A percentile compares a stretch with the other conserved stretches of the same genome.
These are phyloP conservation scores for Beauveria asiatica DNA, from an alignment of 2,329 filamentous ascomycete genomes.

Conservation along the genomic window DNA sequence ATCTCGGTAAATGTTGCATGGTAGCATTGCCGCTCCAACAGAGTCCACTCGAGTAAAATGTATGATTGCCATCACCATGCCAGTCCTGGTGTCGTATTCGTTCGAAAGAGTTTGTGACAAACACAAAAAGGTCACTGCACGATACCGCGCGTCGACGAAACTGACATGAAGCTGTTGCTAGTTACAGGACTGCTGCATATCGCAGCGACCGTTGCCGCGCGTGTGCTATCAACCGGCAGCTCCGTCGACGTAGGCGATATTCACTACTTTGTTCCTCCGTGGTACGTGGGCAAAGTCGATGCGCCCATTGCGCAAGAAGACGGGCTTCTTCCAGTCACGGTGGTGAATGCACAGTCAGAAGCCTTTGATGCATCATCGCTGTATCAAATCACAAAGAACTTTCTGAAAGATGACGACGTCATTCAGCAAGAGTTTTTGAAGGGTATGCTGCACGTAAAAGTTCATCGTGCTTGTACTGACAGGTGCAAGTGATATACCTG, in stretches of 20 bases:
- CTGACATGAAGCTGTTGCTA: neutral
- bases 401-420: constrained; percentile 11
- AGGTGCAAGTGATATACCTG: neutral
- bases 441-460: neutral
- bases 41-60: neutral
- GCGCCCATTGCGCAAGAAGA: neutral
- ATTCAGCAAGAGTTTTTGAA: constrained; percentile 12
- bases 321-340: neutral
- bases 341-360: neutral
- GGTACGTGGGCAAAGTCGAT: constrained; percentile 5
- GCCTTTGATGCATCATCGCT: neutral
- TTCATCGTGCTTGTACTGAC: neutral
- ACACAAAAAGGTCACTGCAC: neutral
- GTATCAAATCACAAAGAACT: neutral
- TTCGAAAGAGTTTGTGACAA: neutral
- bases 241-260: constrained; percentile 9
- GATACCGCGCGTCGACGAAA: neutral
- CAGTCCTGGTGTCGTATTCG: neutral
- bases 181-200: neutral
- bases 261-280: constrained; percentile 13
- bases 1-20: neutral
- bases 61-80: too few relatives aligned
- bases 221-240: constrained; percentile 7
- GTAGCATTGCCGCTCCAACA: neutral
- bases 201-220: neutral